Conservation (phyloP, 306 rosid genomes). For the Leucaena leucocephala region DNA sequence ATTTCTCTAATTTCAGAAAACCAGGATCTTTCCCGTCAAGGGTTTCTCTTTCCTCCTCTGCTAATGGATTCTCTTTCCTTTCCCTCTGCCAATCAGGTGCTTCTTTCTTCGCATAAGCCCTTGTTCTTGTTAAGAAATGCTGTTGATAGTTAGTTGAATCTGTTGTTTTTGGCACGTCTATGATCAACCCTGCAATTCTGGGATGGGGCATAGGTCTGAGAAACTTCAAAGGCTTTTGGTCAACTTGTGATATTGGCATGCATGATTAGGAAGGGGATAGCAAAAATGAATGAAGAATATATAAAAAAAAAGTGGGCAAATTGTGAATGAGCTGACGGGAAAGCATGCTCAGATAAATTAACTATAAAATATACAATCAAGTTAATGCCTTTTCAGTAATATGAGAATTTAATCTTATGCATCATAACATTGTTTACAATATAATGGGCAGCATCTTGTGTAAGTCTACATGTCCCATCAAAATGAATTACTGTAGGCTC, state of each 20-base stretch:
- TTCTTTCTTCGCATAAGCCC: neutral
- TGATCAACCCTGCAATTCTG: constrained; percentile 27
- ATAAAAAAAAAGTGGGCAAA: constrained; percentile 7
- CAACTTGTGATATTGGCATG: constrained; percentile 31
- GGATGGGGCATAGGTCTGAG: constrained; percentile 26
- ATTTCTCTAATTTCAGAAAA: constrained; percentile 46
- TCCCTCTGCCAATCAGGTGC: constrained; percentile 70
- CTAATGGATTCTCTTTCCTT: constrained; percentile 47
- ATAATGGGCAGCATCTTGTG: neutral
- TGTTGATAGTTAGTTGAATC: constrained; percentile 25
- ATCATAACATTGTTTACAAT: neutral
- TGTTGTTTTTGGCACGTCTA: constrained; percentile 15
- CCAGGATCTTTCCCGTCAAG: constrained; percentile 45
- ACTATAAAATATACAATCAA: neutral
- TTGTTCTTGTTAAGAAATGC: constrained; percentile 20
- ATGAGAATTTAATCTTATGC: neutral
- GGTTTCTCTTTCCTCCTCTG: constrained; percentile 42
- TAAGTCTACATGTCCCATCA: neutral
- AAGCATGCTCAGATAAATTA: constrained; percentile 18
- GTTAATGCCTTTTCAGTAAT: constrained; percentile 12
- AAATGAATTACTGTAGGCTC: neutral
- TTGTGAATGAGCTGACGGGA: constrained; percentile 21
- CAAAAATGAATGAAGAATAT: neutral
- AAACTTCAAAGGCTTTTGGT: constrained; percentile 19
- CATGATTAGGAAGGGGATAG: neutral